These are phyloP conservation scores for Saccharum spontaneum DNA, from an alignment of 176 grass and related monocot genomes.

Conservation along the genomic window DNA sequence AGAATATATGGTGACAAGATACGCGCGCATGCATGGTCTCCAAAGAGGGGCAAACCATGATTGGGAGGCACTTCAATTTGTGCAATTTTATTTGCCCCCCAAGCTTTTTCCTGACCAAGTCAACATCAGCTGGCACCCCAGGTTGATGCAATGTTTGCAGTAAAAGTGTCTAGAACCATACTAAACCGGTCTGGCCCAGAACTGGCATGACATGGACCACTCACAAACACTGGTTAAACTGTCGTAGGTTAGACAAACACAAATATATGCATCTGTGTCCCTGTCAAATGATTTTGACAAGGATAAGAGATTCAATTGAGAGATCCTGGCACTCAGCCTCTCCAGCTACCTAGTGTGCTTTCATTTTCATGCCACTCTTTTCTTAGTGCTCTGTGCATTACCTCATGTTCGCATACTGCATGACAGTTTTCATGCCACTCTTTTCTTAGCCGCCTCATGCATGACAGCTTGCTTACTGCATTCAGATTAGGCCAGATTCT, in stretches of 20 bases:
- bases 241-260: neutral
- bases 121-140: neutral
- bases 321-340: neutral
- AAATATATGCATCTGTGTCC: neutral
- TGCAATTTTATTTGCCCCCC: constrained; percentile 18
- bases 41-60: constrained; percentile 34
- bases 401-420: neutral
- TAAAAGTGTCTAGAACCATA: constrained; percentile 21
- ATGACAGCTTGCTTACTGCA: neutral
- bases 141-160: neutral
- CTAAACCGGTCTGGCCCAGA: neutral
- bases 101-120: constrained; percentile 15
- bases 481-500: constrained; percentile 1
- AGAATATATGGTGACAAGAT: constrained; percentile 29
- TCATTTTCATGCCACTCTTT: neutral
- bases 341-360: neutral
- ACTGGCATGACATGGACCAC: neutral
- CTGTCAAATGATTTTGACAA: constrained; percentile 14
- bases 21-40: constrained; percentile 30
- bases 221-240: neutral
- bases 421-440: neutral
- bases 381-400: constrained; percentile 22
- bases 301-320: constrained; percentile 15
- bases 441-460: constrained; percentile 4
- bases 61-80: neutral